Evolutionary conservation across 1,139 yeast species (phyloP), one percentile per base, ranked within the genome.

Genomic region (Suhomyces yuchorum): DNA sequence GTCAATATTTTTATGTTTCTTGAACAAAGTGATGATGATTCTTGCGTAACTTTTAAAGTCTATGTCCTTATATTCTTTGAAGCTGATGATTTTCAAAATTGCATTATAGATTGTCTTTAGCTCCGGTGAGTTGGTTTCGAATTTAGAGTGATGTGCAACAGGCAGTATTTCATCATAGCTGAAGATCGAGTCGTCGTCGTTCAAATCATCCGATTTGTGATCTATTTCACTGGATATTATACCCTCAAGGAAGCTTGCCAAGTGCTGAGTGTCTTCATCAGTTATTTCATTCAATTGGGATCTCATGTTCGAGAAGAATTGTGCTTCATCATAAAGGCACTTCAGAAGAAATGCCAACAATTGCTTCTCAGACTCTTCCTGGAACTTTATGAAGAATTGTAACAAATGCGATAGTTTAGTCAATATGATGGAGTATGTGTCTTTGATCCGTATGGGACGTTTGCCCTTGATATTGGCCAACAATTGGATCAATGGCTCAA

Each of bases 11-110:
- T 50, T 51, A 24, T 61, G 64, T 36, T 54, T 57, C 45, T 67
- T 68, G 52, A 57, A 70, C 28, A 65, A 44, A 6, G 51, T 52
- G 5, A 68, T 44, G 65, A 70, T 59, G 7, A 67, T 50, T 37
- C 51, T 50, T 26, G 56, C 47, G 48, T 63, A 65, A 15, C 33
- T 40, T 11, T 23, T 18, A 20, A 37, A 50, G 28, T 40, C 47
- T 12, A 38, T 22, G 11, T 20, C 26, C 9, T 12, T 19, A 14
- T 23, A n/a, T 15, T 46, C 51, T 22, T 51, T 58, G 33, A 56
- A 51, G 35, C 58, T 51, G 15, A 62, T 48, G 1, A 67, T 56
- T 41, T 64, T 67, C 20, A 66, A 54, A 43, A 68, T 66, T 2
- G 60, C 45, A 8, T 56, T 55, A 49, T 68, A 70, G 1, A 68